Conservation (phyloP, 2,329 filamentous ascomycete genomes). For the Stachybotrys elegans region DNA sequence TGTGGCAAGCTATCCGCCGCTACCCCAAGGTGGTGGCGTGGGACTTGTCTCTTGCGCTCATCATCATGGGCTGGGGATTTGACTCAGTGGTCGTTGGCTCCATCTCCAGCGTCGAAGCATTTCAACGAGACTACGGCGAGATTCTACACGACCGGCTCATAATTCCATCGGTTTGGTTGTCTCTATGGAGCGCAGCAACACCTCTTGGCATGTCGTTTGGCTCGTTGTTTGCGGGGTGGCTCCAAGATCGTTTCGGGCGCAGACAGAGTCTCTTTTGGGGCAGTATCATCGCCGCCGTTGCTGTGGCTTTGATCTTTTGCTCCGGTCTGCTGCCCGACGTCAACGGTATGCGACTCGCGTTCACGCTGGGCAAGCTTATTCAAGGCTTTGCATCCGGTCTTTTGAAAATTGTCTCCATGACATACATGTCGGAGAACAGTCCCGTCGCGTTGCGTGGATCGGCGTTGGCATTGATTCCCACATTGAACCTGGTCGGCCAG, state of each 20-base stretch:
- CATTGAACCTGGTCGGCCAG: constrained; percentile 19
- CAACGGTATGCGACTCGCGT: constrained; percentile 13
- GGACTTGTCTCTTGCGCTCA: constrained; percentile 19
- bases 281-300: constrained; percentile 16
- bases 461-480: constrained; percentile 22
- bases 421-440: constrained; percentile 33
- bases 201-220: constrained; percentile 19
- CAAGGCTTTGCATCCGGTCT: constrained; percentile 21
- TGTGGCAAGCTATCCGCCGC: constrained; percentile 17
- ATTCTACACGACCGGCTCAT: constrained; percentile 15
- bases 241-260: constrained; percentile 21
- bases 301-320: constrained; percentile 21
- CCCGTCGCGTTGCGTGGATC: constrained; percentile 19
- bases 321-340: constrained; percentile 12
- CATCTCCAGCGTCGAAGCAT: constrained; percentile 20
- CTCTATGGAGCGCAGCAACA: constrained; percentile 18
- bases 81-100: constrained; percentile 19
- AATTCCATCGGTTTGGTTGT: constrained; percentile 21
- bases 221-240: constrained; percentile 19
- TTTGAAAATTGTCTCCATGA: constrained; percentile 18
- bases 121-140: constrained; percentile 22
- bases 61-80: constrained; percentile 25
- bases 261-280: constrained; percentile 16
- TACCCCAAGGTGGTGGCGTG: constrained; percentile 22
- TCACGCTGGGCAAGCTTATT: constrained; percentile 18